Conservation (phyloP, 352 stramenopile species). For the Pythium sukuiense region DNA sequence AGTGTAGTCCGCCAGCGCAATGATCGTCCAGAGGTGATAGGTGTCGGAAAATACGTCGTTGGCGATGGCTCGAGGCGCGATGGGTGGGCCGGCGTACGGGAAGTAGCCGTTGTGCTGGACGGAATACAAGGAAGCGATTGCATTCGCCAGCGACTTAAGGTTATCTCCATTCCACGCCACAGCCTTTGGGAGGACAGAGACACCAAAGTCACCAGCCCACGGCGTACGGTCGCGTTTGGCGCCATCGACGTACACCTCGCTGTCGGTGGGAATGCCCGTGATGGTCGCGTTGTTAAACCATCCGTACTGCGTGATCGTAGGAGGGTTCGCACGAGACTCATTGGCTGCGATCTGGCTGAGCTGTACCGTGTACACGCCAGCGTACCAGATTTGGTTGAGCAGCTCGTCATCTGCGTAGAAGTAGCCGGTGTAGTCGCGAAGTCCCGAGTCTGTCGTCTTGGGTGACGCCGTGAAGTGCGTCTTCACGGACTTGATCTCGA, state of each 20-base stretch:
- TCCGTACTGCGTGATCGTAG: conserved; percentile 34
- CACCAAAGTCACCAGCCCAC: conserved; percentile 38
- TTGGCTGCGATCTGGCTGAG: conserved; percentile 37
- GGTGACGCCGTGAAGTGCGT: conserved; percentile 39
- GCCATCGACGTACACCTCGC: conserved; percentile 38
- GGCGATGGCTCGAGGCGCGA: conserved; percentile 26
- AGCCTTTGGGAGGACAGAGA: conserved; percentile 30
- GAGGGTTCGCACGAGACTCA: conserved; percentile 33
- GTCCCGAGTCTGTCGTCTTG: conserved; percentile 27
- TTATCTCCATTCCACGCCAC: conserved; percentile 38
- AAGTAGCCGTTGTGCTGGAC: conserved; percentile 39
- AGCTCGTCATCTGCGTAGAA: conserved; percentile 44
- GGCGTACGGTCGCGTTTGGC: conserved; percentile 41
- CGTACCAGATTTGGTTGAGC: conserved; percentile 45
- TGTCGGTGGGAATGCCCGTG: conserved; percentile 24
- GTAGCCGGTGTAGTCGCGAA: conserved; percentile 42
- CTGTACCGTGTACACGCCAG: conserved; percentile 40
- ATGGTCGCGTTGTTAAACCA: conserved; percentile 41
- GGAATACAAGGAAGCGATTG: conserved; percentile 32
- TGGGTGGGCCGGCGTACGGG: conserved; percentile 33
- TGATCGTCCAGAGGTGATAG: conserved; percentile 46
- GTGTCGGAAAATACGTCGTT: conserved; percentile 35
- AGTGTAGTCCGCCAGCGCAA: conserved; percentile 37
- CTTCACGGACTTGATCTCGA: conserved; percentile 31
- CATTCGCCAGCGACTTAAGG: conserved; percentile 30